phyloP scores from a whole-genome alignment of 1,284 basidiomycete species.

The Fomitopsis pinicola region DNA sequence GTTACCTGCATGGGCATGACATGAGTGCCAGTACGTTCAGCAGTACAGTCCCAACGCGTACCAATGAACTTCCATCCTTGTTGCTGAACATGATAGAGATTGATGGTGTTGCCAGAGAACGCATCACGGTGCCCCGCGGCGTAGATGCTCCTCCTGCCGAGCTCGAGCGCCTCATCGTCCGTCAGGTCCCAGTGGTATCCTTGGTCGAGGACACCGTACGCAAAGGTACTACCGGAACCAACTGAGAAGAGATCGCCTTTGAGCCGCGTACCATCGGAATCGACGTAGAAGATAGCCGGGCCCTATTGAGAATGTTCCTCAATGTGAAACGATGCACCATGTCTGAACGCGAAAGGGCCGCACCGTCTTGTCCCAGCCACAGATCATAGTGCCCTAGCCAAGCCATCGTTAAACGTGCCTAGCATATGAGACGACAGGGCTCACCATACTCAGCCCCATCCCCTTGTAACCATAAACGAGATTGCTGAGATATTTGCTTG shows the following conservation, averaged over 20 bases:
- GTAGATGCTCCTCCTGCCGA: constrained; percentile 92
- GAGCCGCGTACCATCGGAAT: constrained; percentile 93
- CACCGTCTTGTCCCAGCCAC: constrained; percentile 99
- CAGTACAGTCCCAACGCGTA: constrained; percentile 33
- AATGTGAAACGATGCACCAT: neutral
- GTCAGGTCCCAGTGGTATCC: constrained; percentile 93
- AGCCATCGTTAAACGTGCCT: neutral
- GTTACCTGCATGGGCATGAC: constrained; percentile 48
- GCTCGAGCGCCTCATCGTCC: constrained; percentile 93
- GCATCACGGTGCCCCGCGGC: constrained; percentile 98
- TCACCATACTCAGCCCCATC: constrained; percentile 97
- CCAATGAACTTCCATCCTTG: constrained; percentile 93
- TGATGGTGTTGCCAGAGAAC: constrained; percentile 96
- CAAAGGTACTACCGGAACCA: constrained; percentile 97
- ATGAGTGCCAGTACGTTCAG: neutral
- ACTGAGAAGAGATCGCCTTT: constrained; percentile 98
- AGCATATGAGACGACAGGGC: constrained; percentile 16
- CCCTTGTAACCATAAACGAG: constrained; percentile 99
- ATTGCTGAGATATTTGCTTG: constrained; percentile 96
- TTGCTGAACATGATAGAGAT: constrained; percentile 94
- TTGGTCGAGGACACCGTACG: constrained; percentile 98
- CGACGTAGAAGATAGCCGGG: constrained; percentile 97
- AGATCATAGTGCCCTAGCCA: constrained; percentile 95
- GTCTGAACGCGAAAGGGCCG: constrained; percentile 22
- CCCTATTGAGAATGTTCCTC: constrained; percentile 45